Base-by-base conservation (phyloP, 108 stramenopile genomes). In the Stephanodiscus minutulus region DNA sequence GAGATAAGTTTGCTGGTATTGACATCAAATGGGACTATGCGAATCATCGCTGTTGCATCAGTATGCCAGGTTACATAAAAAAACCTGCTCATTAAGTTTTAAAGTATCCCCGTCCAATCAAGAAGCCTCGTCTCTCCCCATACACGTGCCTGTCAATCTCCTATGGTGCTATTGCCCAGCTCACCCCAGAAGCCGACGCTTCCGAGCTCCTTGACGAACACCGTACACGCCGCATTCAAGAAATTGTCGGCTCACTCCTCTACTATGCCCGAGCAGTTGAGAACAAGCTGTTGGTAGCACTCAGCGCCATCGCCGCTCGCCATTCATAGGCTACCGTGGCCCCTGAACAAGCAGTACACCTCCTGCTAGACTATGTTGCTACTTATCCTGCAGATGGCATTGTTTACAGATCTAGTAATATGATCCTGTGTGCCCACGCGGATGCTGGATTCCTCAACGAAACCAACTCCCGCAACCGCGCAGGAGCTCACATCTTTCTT, bases 41-140 rank as follows among this genome's bases (percentile, higher is more conserved):
- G 5, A 47, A 54, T 5, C 60, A 78, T 10, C 52, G 48, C 22
- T 61, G 62, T 13, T 70, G 72, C 44, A 27, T 79, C 17, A 77
- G 82, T 35, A 81, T 86, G 82, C 74, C 79, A 22, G 83, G 73
- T 4, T 87, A 84, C 49, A 70, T 87, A n/a, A n/a, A n/a, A n/a
- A n/a, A n/a, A n/a, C n/a, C n/a, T n/a, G n/a, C n/a, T n/a, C n/a
- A n/a, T n/a, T n/a, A n/a, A n/a, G n/a, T n/a, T n/a, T n/a, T n/a
- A n/a, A n/a, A n/a, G n/a, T 29, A 70, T 73, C 56, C 53, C 53
- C 29, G 71, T 73, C 13, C 62, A n/a, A n/a, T 83, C 21, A 39
- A 36, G 1, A 61, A 64, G 39, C 82, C 82, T 0, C 61, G 83
- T 55, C 58, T 76, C 37, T 65, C 80, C 3, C 85, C 85, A n/a